Conservation (phyloP, 139 green algal species). For the Pycnococcus provasolii region DNA sequence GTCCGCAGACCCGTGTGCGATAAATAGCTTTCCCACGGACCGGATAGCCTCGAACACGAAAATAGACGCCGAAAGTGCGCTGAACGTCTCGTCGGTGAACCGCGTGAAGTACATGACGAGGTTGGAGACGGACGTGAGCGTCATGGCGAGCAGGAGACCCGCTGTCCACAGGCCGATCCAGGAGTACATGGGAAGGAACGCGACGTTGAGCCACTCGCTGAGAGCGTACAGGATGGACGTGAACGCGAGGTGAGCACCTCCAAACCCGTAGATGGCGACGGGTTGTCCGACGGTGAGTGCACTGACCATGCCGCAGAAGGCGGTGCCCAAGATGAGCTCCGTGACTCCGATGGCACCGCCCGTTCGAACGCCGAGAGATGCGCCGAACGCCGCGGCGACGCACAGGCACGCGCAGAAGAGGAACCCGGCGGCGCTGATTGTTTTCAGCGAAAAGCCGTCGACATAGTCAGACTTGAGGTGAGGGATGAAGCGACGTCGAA, state of each 20-base stretch:
- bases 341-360: constrained; percentile 15
- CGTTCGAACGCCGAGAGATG: constrained; percentile 5
- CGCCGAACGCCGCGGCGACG: constrained; percentile 21
- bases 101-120: constrained; percentile 26
- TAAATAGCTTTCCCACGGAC: constrained; percentile 16
- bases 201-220: constrained; percentile 10
- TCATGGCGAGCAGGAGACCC: constrained; percentile 3
- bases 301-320: constrained; percentile 23
- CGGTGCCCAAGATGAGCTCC: constrained; percentile 18
- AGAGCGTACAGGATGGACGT: constrained; percentile 20
- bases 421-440: constrained; percentile 5
- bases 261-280: constrained; percentile 17
- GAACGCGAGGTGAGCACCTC: constrained; percentile 18
- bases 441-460: constrained; percentile 16
- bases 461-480: too few species aligned
- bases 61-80: constrained; percentile 16
- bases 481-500: too few species aligned
- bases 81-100: constrained; percentile 30
- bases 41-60: constrained; percentile 20
- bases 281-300: constrained; percentile 20
- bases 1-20: constrained; percentile 4
- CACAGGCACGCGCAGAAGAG: constrained; percentile 25
- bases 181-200: constrained; percentile 20
- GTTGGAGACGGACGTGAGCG: constrained; percentile 24
- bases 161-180: constrained; percentile 28